A percentile compares a stretch with the other conserved stretches of the same genome.
phyloP scores from a whole-genome alignment of 2,329 filamentous ascomycete species.

The Neoscytalidium dimidiatum region DNA sequence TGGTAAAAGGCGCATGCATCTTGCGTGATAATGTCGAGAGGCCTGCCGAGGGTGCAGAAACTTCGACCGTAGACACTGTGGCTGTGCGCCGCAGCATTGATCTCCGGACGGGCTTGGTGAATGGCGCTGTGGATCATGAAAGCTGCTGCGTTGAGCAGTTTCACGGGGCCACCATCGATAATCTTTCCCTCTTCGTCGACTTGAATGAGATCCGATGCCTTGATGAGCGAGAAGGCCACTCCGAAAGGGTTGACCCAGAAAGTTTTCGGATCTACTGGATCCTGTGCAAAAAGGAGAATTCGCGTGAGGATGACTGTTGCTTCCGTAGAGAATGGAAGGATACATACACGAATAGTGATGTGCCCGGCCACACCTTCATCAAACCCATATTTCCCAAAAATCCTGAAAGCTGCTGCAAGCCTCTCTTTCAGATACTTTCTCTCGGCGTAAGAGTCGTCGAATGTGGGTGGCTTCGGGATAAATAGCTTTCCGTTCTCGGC shows the following conservation, averaged over 20 bases:
- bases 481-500: slow-evolving; percentile 25
- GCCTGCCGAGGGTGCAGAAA: slow-evolving; percentile 63
- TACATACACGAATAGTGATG: slow-evolving; percentile 57
- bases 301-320: background rate
- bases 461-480: slow-evolving; percentile 36
- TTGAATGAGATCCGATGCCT: slow-evolving; percentile 66
- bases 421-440: slow-evolving; percentile 39
- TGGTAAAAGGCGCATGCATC: slow-evolving; percentile 58
- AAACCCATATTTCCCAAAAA: slow-evolving; percentile 42
- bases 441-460: slow-evolving; percentile 40
- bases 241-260: slow-evolving; percentile 72
- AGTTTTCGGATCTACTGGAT: slow-evolving; percentile 59
- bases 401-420: slow-evolving; percentile 40
- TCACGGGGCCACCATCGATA: slow-evolving; percentile 59
- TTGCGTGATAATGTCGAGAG: slow-evolving; percentile 61
- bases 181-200: slow-evolving; percentile 64
- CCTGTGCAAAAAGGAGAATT: slow-evolving; percentile 24
- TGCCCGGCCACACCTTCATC: slow-evolving; percentile 59
- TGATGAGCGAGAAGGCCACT: slow-evolving; percentile 63
- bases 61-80: slow-evolving; percentile 62
- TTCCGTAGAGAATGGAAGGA: background rate
- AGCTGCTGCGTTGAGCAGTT: slow-evolving; percentile 47
- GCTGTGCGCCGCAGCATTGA: slow-evolving; percentile 60
- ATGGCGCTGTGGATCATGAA: slow-evolving; percentile 64
- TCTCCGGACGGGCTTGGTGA: slow-evolving; percentile 60